phyloP scores from a whole-genome alignment of 192 early-diverging fungal genomes.

The Entomortierella lignicola region DNA sequence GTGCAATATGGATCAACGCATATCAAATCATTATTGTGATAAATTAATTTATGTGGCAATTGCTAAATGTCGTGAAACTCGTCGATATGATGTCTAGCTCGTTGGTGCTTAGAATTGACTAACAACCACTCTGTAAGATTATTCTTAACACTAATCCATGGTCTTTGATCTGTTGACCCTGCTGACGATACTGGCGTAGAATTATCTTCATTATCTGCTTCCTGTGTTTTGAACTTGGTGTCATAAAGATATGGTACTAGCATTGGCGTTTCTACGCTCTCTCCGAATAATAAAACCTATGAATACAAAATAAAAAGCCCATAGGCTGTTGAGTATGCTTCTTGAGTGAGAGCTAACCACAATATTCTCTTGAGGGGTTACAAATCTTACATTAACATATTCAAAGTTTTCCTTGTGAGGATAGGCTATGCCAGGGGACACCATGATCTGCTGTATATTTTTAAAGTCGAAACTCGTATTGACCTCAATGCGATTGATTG shows the following conservation, averaged over 20 bases:
- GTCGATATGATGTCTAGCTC: slow-evolving; percentile 61
- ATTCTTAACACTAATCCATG: slow-evolving; percentile 61
- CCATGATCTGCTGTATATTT: slow-evolving; percentile 65
- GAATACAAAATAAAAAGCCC: not conserved
- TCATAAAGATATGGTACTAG: slow-evolving; percentile 66
- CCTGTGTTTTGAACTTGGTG: slow-evolving; percentile 54
- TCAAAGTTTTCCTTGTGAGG: slow-evolving; percentile 62
- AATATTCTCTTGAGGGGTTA: not conserved
- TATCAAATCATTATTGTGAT: too few species aligned
- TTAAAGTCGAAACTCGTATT: slow-evolving; percentile 55
- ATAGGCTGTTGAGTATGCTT: not conserved
- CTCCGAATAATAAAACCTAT: slow-evolving; percentile 60
- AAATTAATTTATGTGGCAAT: too few species aligned
- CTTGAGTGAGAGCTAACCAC: not conserved
- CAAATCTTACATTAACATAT: slow-evolving; percentile 62
- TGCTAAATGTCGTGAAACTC: slow-evolving; percentile 65
- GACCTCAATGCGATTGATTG: slow-evolving; percentile 61
- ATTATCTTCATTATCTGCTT: slow-evolving; percentile 27
- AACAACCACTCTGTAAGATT: slow-evolving; percentile 69
- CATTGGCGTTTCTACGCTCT: slow-evolving; percentile 55
- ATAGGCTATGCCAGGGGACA: slow-evolving; percentile 61
- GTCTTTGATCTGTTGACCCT: slow-evolving; percentile 32
- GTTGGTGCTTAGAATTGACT: slow-evolving; percentile 60
- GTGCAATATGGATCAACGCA: too few species aligned
- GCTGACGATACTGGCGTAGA: not conserved